phyloP scores from a whole-genome alignment of 805 yeast genomes.

The Saccharomyces eubayanus region DNA sequence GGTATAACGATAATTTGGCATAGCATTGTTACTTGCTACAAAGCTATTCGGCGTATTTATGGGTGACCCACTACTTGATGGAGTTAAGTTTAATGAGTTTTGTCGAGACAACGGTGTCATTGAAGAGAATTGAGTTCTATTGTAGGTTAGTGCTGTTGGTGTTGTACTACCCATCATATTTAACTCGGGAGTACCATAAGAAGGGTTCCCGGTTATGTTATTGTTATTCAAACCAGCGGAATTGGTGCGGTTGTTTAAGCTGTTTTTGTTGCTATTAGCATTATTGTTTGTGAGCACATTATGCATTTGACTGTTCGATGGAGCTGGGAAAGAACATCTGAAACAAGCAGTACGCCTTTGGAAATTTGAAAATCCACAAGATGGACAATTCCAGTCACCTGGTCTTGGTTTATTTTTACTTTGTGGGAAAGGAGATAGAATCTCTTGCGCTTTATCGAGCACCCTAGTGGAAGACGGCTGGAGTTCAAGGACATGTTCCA shows the following conservation, averaged over 20 bases:
- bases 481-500: slow-evolving; percentile 68
- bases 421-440: slow-evolving; percentile 77
- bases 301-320: slow-evolving; percentile 56
- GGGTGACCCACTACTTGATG: not conserved
- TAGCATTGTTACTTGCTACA: not conserved
- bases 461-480: slow-evolving; percentile 78
- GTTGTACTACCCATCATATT: not conserved
- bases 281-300: slow-evolving; percentile 8
- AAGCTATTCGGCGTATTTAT: not conserved
- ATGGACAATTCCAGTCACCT: slow-evolving; percentile 97
- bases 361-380: slow-evolving; percentile 90
- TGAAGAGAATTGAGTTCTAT: slow-evolving; percentile 1
- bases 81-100: slow-evolving; percentile 1
- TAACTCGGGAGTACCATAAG: slow-evolving; percentile 1
- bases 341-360: slow-evolving; percentile 92
- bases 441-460: slow-evolving; percentile 72
- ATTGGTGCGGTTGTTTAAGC: slow-evolving; percentile 1
- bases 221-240: slow-evolving; percentile 9
- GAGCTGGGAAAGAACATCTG: slow-evolving; percentile 82
- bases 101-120: slow-evolving; percentile 3
- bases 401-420: slow-evolving; percentile 86
- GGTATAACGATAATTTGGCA: not conserved
- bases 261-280: not conserved
- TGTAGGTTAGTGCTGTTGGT: not conserved
- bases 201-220: slow-evolving; percentile 11